Conservation (phyloP, 257 asterid genomes). For the Solanum tacnaense region DNA sequence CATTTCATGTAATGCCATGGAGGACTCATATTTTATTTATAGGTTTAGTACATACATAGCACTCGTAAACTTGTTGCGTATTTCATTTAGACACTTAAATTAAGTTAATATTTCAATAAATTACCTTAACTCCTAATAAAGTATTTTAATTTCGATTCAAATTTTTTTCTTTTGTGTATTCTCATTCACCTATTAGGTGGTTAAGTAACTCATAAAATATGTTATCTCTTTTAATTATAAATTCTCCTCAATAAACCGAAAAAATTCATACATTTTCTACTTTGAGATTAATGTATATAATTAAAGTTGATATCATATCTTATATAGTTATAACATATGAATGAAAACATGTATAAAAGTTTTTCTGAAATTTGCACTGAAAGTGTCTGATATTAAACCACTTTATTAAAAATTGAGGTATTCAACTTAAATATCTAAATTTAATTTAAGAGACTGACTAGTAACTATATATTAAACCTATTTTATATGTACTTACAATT, state of each 20-base stretch:
- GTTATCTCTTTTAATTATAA: background rate
- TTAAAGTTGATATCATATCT: background rate
- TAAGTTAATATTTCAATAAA: background rate
- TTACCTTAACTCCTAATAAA: background rate
- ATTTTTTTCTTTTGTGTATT: background rate
- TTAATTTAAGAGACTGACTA: no score
- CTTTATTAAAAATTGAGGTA: background rate
- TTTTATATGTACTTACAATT: background rate
- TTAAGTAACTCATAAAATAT: no score
- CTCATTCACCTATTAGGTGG: no score
- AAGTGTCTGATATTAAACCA: background rate
- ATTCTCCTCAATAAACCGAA: no score
- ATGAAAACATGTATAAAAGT: background rate
- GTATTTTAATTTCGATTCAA: background rate
- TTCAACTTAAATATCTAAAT: background rate
- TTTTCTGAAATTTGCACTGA: background rate
- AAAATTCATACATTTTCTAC: background rate
- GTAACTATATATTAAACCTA: no score
- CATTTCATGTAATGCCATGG: background rate
- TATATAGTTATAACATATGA: background rate
- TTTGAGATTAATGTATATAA: background rate
- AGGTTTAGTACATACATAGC: background rate
- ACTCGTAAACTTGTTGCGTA: background rate
- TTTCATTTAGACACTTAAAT: background rate
- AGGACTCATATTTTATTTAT: background rate